Evolutionary conservation across 2,329 filamentous ascomycete genomes (phyloP).

Genomic region (Aspergillus texensis): DNA sequence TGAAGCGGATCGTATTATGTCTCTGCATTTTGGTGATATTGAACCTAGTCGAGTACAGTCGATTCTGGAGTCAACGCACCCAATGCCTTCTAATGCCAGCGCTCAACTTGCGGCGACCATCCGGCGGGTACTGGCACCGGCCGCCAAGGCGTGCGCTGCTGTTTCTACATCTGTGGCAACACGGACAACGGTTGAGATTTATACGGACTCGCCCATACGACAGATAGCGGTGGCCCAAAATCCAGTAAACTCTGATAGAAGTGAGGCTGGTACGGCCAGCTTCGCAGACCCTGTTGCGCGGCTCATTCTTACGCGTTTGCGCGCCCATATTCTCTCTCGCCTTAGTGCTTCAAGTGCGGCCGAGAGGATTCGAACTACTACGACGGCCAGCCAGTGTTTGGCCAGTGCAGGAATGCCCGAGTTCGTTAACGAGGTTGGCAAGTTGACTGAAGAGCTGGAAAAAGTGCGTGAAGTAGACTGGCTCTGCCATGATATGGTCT

Average conservation of each 20-base stretch:
- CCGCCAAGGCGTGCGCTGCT: conserved; percentile 43
- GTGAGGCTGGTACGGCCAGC: conserved; percentile 34
- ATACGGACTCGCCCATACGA: conserved; percentile 28
- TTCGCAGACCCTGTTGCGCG: conserved; percentile 64
- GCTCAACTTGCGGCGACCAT: conserved; percentile 51
- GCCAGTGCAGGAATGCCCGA: conserved; percentile 64
- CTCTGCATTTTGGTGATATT: conserved; percentile 48
- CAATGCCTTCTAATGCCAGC: conserved; percentile 50
- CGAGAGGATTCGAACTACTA: conserved; percentile 61
- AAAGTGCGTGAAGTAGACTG: conserved; percentile 62
- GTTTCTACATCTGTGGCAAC: conserved; percentile 24
- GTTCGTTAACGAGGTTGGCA: conserved; percentile 61
- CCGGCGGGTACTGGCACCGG: conserved; percentile 58
- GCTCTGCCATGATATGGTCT: conserved; percentile 59
- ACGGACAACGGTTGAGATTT: conserved; percentile 30
- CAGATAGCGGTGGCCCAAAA: conserved; percentile 58
- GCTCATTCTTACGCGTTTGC: conserved; percentile 61
- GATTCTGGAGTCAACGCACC: conserved; percentile 51
- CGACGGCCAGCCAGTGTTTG: conserved; percentile 61
- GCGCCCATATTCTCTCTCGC: conserved; percentile 57
- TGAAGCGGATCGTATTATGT: conserved; percentile 62
- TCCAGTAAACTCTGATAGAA: conserved; percentile 28
- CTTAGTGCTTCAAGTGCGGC: conserved; percentile 62
- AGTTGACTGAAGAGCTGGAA: conserved; percentile 60
- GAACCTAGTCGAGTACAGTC: conserved; percentile 46